phyloP scores from a whole-genome alignment of 768 basidiomycete genomes.

The Hemileccinum rubropunctum region DNA sequence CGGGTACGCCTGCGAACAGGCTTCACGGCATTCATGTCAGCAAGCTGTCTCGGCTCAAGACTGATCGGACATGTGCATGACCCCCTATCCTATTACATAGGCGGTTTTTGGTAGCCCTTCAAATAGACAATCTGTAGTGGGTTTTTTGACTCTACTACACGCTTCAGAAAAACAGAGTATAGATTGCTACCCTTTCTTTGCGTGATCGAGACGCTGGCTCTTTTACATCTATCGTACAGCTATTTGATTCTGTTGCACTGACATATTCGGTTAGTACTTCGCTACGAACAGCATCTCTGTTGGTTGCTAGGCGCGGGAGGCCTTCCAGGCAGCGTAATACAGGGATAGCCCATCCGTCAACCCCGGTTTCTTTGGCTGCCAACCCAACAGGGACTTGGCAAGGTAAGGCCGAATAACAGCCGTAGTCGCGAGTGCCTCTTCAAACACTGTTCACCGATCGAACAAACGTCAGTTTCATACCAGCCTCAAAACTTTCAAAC shows the following conservation, averaged over 20 bases:
- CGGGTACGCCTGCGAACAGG: too few species aligned
- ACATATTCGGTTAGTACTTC: background rate
- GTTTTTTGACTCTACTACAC: too few species aligned
- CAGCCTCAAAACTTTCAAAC: slow-evolving; percentile 1
- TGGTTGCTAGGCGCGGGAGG: slow-evolving; percentile 6
- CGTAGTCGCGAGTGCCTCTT: slow-evolving; percentile 22
- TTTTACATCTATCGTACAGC: background rate
- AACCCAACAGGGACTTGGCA: slow-evolving; percentile 32
- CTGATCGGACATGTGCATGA: too few species aligned
- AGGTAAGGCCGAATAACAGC: slow-evolving; percentile 20
- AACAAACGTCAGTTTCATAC: background rate
- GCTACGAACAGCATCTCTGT: slow-evolving; percentile 6
- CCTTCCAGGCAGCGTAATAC: slow-evolving; percentile 28
- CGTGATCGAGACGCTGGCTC: background rate
- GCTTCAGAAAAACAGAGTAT: too few species aligned
- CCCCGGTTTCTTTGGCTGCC: slow-evolving; percentile 31
- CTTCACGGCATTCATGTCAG: too few species aligned
- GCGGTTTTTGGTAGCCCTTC: too few species aligned
- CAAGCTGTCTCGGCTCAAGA: too few species aligned
- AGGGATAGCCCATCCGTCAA: slow-evolving; percentile 33
- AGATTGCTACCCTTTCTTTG: background rate
- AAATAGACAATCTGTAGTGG: too few species aligned
- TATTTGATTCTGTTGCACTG: background rate
- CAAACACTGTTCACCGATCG: slow-evolving; percentile 19
- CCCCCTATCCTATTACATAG: too few species aligned